A percentile compares a stretch with the other conserved stretches of the same genome.
Conservation (phyloP, 805 yeast species). For the Saccharomycodes ludwigii region DNA sequence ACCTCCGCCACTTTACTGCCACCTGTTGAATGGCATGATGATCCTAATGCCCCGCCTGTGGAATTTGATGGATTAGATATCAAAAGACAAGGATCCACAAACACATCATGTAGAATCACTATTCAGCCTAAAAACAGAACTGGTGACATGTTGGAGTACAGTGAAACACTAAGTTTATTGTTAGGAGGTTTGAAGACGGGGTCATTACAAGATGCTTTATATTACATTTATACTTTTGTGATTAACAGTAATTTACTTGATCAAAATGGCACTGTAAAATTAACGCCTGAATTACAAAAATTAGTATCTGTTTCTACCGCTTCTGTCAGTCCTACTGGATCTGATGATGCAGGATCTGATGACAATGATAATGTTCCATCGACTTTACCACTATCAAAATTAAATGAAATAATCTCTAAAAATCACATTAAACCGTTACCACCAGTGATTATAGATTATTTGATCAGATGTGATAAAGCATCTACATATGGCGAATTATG, state of each 20-base stretch:
- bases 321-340: too few species aligned
- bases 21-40: constrained; percentile 86
- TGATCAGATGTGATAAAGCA: constrained; percentile 63
- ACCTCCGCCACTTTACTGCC: too few species aligned
- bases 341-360: too few species aligned
- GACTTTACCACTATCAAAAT: too few species aligned
- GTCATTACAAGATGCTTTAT: constrained; percentile 78
- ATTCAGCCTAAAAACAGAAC: constrained; percentile 74
- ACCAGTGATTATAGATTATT: constrained; percentile 69
- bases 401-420: constrained; percentile 54
- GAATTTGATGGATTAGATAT: constrained; percentile 86
- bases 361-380: too few species aligned
- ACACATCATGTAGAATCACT: constrained; percentile 57
- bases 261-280: neutral
- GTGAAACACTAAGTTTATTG: constrained; percentile 53
- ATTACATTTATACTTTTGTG: constrained; percentile 67
- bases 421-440: constrained; percentile 60
- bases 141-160: constrained; percentile 43
- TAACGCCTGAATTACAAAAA: neutral
- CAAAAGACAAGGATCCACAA: constrained; percentile 60
- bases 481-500: constrained; percentile 72
- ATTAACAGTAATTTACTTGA: constrained; percentile 44
- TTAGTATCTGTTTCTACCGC: too few species aligned
- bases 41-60: constrained; percentile 29
- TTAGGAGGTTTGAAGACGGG: constrained; percentile 60